Evolutionary conservation across 495 filamentous ascomycete genomes (phyloP), one percentile per base, ranked within the genome.

Genomic region (Xylaria acuta): DNA sequence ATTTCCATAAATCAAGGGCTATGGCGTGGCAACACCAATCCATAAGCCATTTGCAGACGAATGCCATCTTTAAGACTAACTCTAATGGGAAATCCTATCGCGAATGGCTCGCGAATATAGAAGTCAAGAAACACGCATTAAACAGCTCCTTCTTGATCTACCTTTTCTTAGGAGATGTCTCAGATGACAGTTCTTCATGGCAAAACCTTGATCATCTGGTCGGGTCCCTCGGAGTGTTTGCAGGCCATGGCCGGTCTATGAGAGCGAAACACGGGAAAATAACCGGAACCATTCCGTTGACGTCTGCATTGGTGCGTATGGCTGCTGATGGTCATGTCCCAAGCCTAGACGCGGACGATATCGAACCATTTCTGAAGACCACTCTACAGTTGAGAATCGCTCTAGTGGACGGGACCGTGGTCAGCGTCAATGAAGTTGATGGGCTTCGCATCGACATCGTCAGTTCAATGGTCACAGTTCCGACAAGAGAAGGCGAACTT

Each of bases 31-130:
- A 75, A 58, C 70, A 73, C 58, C 40, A 71, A 47, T 70, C 75
- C 56, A 66, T 20, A 22, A 36, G 32, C 72, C 32, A 54, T 43
- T 64, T 73, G 65, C 64, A 74, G 59, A 71, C n/a, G 30, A n/a
- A 60, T 27, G 38, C 6, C 45, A 30, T 73, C 41, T 30, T 75
- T 5, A 68, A 66, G 43, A 65, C 67, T 3, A 67, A 81, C 49
- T 78, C 84, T 36, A 71, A 41, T 8, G 80, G 78, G 25, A 72
- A 74, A 47, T 71, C 73, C 12, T 85, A 87, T 72, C 82, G 80
- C 34, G 86, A 92, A 75, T 93, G 90, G 86, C 83, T 87, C n/a
- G 85, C 85, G 69, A 90, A 89, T 75, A 84, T 93, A 70, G 76
- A 78, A 12, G 89, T 89, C 18, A 77, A 81, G 36, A 90, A 88